Evolutionary conservation across 148 eudicot genomes (phyloP), one percentile per base, ranked within the genome.

Genomic region (Vaccinium vitisidaea): DNA sequence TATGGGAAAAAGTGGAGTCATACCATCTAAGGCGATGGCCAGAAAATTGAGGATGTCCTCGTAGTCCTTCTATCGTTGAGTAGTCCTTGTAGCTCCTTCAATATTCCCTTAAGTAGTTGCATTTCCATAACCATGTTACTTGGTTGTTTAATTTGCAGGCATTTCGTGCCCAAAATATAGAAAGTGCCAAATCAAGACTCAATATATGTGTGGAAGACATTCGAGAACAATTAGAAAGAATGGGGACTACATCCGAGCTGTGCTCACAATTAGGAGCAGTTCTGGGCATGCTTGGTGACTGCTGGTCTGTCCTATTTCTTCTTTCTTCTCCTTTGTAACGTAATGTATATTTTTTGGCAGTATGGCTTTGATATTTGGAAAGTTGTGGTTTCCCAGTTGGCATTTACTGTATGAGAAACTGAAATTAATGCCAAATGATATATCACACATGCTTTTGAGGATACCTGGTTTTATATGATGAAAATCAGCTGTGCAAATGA

Each of bases 201-300:
- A 87, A 88, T 87, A 73, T 94, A n/a, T 96, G 99, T 87, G 97
- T 91, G 49, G 87, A 90, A 81, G 99, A 96, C 85, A 90, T 96
- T 79, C 90, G 94, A 86, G 99, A 94, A 84, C 95, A 96, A 80
- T 84, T 96, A 82, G 90, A 92, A 87, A 86, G 85, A 86, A 84
- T 83, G 82, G 92, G 93, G 80, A 86, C 90, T 87, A 91, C 93
- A 89, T 86, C 94, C n/a, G 99, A 96, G 75, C 75, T 96, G 85
- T 93, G 95, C 88, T 94, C 99, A 67, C 99, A 96, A 86, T 89
- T 96, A 30, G 99, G 99, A 83, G 99, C 98, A 69, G 98, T 94
- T 54, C 86, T 96, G 88, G 99, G 99, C 46, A 93, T 93, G 92
- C 95, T 96, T 58, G 99, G 99, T 79, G 99, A 96, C 89, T 96